Percentiles rank a stretch among this genome's conserved stretches.
These are phyloP conservation scores for Nicotiana paniculata DNA, from an alignment of 257 asterid species.

Conservation along the genomic window DNA sequence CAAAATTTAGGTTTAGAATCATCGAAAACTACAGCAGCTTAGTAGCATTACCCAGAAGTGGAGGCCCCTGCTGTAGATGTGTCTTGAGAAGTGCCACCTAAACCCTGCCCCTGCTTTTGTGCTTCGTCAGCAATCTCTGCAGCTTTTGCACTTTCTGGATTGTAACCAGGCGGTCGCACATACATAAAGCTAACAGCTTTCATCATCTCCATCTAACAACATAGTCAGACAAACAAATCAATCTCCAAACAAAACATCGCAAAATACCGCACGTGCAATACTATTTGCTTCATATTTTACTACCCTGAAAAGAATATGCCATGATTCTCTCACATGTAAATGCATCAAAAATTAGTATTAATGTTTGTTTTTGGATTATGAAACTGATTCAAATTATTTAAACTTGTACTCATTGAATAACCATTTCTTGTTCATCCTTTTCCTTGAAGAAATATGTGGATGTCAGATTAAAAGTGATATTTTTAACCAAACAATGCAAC, in stretches of 20 bases:
- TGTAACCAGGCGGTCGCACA: conserved; percentile 95
- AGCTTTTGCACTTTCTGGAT: conserved; percentile 95
- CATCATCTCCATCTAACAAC: conserved; percentile 85
- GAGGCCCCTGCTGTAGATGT: conserved; percentile 41
- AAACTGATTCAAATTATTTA: background rate
- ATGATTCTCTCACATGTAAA: background rate
- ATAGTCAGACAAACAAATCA: conserved; percentile 8
- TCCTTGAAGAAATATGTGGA: background rate
- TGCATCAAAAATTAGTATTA: background rate
- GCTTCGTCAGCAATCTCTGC: conserved; percentile 77
- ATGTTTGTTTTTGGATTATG: background rate
- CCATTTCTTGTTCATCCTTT: background rate
- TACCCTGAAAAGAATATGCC: background rate
- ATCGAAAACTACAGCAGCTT: conserved; percentile 1
- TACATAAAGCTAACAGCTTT: conserved; percentile 98
- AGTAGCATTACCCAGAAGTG: conserved; percentile 44
- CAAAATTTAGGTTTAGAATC: background rate
- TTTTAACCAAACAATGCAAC: background rate
- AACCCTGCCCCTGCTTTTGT: conserved; percentile 35
- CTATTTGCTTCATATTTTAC: background rate
- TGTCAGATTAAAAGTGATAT: background rate
- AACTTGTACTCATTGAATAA: background rate
- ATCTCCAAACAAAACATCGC: background rate
- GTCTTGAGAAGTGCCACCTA: conserved; percentile 20
- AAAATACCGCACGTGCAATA: background rate